These are phyloP conservation scores for Fremontodendron californicum DNA, from an alignment of 345 rosid genomes.

Conservation along the genomic window DNA sequence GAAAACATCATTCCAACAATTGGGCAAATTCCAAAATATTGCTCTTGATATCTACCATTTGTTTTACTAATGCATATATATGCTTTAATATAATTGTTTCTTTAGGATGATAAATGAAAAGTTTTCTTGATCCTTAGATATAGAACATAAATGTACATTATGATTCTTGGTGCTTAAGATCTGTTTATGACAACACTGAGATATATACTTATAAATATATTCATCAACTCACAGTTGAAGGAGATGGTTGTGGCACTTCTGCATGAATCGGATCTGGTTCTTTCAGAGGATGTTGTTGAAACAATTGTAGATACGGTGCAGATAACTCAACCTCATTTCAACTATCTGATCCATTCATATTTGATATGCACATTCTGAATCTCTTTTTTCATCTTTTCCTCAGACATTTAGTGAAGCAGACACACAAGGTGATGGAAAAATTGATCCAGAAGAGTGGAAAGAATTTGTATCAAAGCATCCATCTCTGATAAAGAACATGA, in stretches of 20 bases:
- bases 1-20: neutral
- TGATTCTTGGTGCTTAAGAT: neutral
- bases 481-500: constrained; percentile 88
- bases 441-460: constrained; percentile 85
- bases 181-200: neutral
- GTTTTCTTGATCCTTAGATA: neutral
- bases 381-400: neutral
- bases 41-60: neutral
- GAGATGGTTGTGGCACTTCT: constrained; percentile 90
- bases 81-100: neutral
- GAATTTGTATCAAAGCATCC: constrained; percentile 69
- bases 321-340: neutral
- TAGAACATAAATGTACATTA: neutral
- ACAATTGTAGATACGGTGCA: constrained; percentile 69
- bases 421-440: constrained; percentile 63
- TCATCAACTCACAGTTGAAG: constrained; percentile 47
- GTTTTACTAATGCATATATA: neutral
- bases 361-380: neutral
- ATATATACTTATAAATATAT: neutral
- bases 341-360: neutral
- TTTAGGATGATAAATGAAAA: neutral
- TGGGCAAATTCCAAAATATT: neutral
- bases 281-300: constrained; percentile 69
- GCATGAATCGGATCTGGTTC: constrained; percentile 72
- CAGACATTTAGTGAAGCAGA: constrained; percentile 78